These are phyloP conservation scores for Metschnikowia amazonensis DNA, from an alignment of 805 yeast genomes.

Conservation along the genomic window DNA sequence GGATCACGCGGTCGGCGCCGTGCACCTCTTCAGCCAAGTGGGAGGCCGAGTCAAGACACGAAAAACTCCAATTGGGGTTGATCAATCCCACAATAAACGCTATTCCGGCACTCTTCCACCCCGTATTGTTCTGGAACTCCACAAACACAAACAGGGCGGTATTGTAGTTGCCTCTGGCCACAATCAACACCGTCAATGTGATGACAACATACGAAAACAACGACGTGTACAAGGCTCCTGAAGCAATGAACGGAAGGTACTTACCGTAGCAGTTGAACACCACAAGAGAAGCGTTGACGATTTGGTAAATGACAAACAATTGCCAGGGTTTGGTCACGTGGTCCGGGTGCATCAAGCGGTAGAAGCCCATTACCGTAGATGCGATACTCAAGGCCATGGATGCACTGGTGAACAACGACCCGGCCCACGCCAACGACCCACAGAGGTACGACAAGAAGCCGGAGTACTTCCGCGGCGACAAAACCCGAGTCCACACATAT, in stretches of 20 bases:
- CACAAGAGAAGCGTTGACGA: conserved; percentile 30
- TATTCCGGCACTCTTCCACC: conserved; percentile 19
- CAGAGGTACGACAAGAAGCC: conserved; percentile 37
- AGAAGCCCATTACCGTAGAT: conserved; percentile 34
- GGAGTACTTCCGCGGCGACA: conserved; percentile 37
- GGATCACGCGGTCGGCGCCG: conserved; percentile 36
- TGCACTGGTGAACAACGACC: conserved; percentile 39
- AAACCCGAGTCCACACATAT: conserved; percentile 39
- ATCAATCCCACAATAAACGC: conserved; percentile 23
- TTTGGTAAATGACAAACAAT: conserved; percentile 34
- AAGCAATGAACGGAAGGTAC: conserved; percentile 33
- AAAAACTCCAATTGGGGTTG: conserved; percentile 28
- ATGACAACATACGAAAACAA: conserved; percentile 33
- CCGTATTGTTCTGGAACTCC: conserved; percentile 25
- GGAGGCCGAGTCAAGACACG: conserved; percentile 40
- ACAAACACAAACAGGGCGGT: conserved; percentile 28
- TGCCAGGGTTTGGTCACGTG: conserved; percentile 35
- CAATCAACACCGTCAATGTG: conserved; percentile 37
- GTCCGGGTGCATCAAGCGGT: conserved; percentile 33
- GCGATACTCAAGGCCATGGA: conserved; percentile 38
- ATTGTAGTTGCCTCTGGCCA: conserved; percentile 33
- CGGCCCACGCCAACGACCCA: conserved; percentile 43
- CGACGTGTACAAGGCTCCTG: conserved; percentile 33
- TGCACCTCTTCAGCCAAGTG: conserved; percentile 42
- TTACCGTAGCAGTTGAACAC: conserved; percentile 37